Evolutionary conservation across 169 alveolate species (phyloP).

Genomic region (Cryptosporidium sp.): DNA sequence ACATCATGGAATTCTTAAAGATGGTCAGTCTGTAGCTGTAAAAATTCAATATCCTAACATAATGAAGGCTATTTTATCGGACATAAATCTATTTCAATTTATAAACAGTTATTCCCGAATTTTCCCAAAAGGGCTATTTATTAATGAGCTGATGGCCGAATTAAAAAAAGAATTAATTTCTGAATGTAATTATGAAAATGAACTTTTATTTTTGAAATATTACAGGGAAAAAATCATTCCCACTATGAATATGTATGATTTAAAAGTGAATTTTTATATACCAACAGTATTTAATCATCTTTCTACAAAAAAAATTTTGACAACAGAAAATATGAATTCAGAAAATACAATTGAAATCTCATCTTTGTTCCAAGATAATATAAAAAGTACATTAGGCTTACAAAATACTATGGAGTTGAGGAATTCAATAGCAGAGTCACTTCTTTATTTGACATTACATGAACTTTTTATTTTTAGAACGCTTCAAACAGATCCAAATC

Average conservation of each 20-base stretch:
- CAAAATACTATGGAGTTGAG: slow-evolving; percentile 75
- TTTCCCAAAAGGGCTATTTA: slow-evolving; percentile 81
- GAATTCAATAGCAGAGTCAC: slow-evolving; percentile 85
- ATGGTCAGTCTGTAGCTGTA: slow-evolving; percentile 78
- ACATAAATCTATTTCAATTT: slow-evolving; percentile 73
- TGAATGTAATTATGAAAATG: slow-evolving; percentile 82
- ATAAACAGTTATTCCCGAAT: slow-evolving; percentile 26
- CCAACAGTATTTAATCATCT: slow-evolving; percentile 23
- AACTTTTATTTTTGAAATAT: slow-evolving; percentile 62
- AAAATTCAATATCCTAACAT: slow-evolving; percentile 79
- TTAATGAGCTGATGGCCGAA: slow-evolving; percentile 79
- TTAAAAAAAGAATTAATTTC: slow-evolving; percentile 80
- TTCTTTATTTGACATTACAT: slow-evolving; percentile 85
- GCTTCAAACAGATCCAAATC: slow-evolving; percentile 93
- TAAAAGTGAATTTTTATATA: slow-evolving; percentile 67
- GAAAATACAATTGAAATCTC: background rate
- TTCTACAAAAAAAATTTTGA: slow-evolving; percentile 73
- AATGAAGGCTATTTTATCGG: slow-evolving; percentile 74
- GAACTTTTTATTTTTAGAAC: slow-evolving; percentile 88
- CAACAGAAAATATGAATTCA: slow-evolving; percentile 57
- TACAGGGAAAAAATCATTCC: slow-evolving; percentile 59
- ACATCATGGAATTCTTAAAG: slow-evolving; percentile 75
- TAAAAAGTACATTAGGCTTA: slow-evolving; percentile 37
- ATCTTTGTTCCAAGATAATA: slow-evolving; percentile 64
- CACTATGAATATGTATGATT: slow-evolving; percentile 55